Base-by-base conservation (phyloP, 2,329 filamentous ascomycete species). In the Pseudogymnoascus sp. region DNA sequence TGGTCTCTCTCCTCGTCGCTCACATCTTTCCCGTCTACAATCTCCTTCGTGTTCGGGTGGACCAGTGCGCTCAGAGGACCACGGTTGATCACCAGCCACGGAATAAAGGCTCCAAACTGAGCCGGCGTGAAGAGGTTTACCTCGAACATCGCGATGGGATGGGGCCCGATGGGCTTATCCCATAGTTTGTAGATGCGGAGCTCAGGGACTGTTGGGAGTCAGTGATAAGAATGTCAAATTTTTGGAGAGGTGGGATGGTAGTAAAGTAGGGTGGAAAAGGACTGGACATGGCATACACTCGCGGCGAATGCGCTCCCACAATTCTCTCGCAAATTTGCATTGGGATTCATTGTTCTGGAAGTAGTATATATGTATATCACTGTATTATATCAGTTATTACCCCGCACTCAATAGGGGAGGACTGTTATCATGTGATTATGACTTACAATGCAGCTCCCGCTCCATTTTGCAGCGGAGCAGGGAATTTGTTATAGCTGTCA, bases 101-200 rank as follows among this genome's bases (percentile, higher is more conserved):
- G 82, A 39, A 97, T 77, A 69, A 96, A 95, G 0, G 92, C 92
- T 0, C 92, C 92, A 70, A 96, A 96, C 73, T 96, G 89, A 2
- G 85, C 86, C 0, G 92, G 92, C 0, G 87, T 91, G 73, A 93
- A 90, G 18, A 96, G 52, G 68, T 95, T 95, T 52, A 96, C 90
- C 75, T 97, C 92, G 69, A 96, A 96, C 91, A 96, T 96, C 60
- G 86, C 88, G 0, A 91, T 74, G 0, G 88, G 87, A 72, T 96
- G 92, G 0, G 92, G 92, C 0, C 92, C 92, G 29, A 96, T 74
- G 0, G 92, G 90, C 12, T 77, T 75, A 66, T 94, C 87, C 82
- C 85, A 95, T 66, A 96, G 78, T 12, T 74, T 79, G 72, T 96
- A 96, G 68, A 95, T 87, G 61, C 91, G 83, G 15, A 96, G 79